Evolutionary conservation across 2,329 filamentous ascomycete species (phyloP), one percentile per base, ranked within the genome.

Genomic region (Colletotrichum magnum): DNA sequence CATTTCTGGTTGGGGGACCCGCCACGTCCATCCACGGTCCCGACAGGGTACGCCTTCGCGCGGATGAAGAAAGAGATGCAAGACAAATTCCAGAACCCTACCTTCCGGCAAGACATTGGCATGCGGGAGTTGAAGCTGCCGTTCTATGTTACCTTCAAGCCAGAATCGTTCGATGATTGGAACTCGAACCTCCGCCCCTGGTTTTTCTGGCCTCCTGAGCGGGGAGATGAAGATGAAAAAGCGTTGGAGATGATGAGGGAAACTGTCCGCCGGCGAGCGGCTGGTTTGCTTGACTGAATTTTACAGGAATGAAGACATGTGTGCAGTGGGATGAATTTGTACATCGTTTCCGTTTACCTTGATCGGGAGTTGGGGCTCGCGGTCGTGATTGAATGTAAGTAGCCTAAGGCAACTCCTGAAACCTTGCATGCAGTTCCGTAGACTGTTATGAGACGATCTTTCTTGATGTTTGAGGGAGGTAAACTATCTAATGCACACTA

Each of bases 91-190:
- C 50, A 47, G 2, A 50, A 62, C 36, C 16, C 16, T 5, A 12
- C 4, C 10, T 62, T 41, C 32, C 59, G 50, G 12, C 18, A 4
- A 2, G 4, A 32, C 1, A 50, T 53, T 32, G 21, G 16, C 12
- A 65, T 65, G 39, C 18, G n/a, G 21, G 54, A 52, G n/a, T 16
- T 65, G 4, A n/a, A 21, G 12, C 18, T 53, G 6, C 62, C 62
- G 13, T 59, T 65, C 10, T 65, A 65, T 24, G 62, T 65, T 18
- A 52, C 43, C 12, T 65, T 52, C 21, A 43, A 43, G 16, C 62
- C 62, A 6, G 36, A 59, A 32, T 54, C 62, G 12, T 7, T 21
- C 24, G 62, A 58, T 0, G 26, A 32, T 16, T 32, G n/a, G 3
- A 10, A n/a, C n/a, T 10, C n/a, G 1, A 21, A 52, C n/a, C 9